Evolutionary conservation across 306 rosid genomes (phyloP), one percentile per base, ranked within the genome.

Genomic region (Pyrus betulifolia): DNA sequence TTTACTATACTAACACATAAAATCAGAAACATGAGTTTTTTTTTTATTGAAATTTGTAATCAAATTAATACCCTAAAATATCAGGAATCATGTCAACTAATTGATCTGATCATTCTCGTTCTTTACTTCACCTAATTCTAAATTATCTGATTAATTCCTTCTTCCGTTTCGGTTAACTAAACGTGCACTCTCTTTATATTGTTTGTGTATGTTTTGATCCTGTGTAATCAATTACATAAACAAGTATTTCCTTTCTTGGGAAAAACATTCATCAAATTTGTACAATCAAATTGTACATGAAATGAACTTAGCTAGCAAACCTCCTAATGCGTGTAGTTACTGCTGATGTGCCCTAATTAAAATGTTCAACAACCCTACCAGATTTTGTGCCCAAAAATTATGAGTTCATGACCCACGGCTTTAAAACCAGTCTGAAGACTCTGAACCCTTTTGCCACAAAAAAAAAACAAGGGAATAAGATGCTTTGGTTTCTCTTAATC

Each of bases 321-420:
- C 45, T 22, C 17, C 55, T 66, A 35, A 33, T 52, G 28, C 12
- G 30, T 6, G 33, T 27, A 14, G 19, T 61, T 58, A 46, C 21
- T 64, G 61, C 45, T 18, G 49, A 23, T 30, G 79, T 65, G 63
- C 72, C 23, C 67, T 13, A 22, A 66, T 10, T 18, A 44, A 59
- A 69, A 22, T 49, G 44, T 9, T 25, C 81, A 67, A 59, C 81
- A 28, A 72, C 81, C 51, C 18, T 30, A 31, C 61, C 66, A 14
- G 51, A 22, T 45, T 12, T 4, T 45, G 52, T 11, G 63, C 23
- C 75, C 65, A 46, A 7, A 11, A 42, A 8, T 61, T 27, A 62
- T 18, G 54, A 71, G 68, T 33, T n/a, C 33, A 35, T 76, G 70
- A 27, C 67, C 74, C 72, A 58, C 18, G 69, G 38, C 67, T 45